Conservation (phyloP, 2,329 filamentous ascomycete species). For the Podosphaera leucotricha region DNA sequence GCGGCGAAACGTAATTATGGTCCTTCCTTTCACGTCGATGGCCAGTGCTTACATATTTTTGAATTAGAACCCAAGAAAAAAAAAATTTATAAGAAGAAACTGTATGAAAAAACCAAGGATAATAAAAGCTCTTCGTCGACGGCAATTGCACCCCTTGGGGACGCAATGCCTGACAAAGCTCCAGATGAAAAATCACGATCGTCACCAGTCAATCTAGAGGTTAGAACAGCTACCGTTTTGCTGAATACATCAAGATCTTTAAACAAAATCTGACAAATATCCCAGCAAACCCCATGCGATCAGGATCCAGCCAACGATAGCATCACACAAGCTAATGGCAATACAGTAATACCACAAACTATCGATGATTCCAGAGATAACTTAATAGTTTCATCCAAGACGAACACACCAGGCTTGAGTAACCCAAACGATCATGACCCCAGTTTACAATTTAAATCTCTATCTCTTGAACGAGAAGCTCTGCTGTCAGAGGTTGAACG, state of each 20-base stretch:
- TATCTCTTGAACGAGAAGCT: conserved; percentile 60
- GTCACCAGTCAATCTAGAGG: conserved; percentile 11
- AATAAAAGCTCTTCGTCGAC: conserved; percentile 17
- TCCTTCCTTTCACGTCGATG: neutral
- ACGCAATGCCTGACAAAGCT: conserved; percentile 18
- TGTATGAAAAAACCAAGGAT: conserved; percentile 20
- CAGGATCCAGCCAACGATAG: conserved; percentile 11
- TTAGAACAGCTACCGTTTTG: conserved; percentile 17
- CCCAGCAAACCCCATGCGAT: conserved; percentile 7
- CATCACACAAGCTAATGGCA: conserved; percentile 10
- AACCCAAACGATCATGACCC: conserved; percentile 11
- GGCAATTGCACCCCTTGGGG: conserved; percentile 16
- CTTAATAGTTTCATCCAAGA: neutral
- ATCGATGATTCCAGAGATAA: neutral
- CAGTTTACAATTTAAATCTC: conserved; percentile 29
- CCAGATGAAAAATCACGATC: conserved; percentile 21
- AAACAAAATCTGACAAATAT: conserved; percentile 10
- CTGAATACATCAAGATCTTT: conserved; percentile 10
- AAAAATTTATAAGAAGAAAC: conserved; percentile 30
- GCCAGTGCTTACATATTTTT: conserved; percentile 9
- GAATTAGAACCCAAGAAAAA: conserved; percentile 25
- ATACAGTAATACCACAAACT: neutral
- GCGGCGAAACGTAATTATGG: conserved; percentile 6
- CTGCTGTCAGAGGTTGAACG: conserved; percentile 61
- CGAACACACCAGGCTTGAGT: conserved; percentile 1